Conservation (phyloP, 2,329 filamentous ascomycete species). For the Fusarium ramigenum region DNA sequence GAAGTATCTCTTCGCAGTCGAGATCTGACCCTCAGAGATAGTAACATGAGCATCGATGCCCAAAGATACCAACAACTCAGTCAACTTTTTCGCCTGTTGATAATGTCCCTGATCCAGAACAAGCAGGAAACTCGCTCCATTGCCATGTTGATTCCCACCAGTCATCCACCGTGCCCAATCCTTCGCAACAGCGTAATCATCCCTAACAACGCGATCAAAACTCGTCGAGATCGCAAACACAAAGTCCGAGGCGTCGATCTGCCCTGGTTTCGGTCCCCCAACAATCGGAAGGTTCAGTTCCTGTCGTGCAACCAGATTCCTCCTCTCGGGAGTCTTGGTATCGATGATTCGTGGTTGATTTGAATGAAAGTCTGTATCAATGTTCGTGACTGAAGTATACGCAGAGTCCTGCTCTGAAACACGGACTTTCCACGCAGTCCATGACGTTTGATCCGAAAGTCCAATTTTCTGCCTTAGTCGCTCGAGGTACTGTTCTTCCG, state of each 20-base stretch:
- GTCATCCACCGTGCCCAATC: conserved; percentile 60
- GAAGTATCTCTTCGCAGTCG: conserved; percentile 49
- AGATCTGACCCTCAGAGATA: conserved; percentile 45
- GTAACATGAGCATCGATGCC: conserved; percentile 54
- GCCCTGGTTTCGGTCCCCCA: conserved; percentile 43
- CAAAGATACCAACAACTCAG: conserved; percentile 44
- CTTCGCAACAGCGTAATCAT: conserved; percentile 51
- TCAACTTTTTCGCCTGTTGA: conserved; percentile 46
- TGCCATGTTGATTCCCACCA: conserved; percentile 50
- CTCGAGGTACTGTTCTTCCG: conserved; percentile 48
- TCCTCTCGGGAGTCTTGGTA: conserved; percentile 36
- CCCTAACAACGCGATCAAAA: conserved; percentile 51
- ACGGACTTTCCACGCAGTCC: conserved; percentile 49
- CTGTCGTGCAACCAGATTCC: conserved; percentile 43
- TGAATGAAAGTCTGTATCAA: conserved; percentile 46
- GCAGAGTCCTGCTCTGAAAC: conserved; percentile 43
- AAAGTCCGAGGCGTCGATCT: conserved; percentile 52
- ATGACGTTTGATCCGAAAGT: conserved; percentile 46
- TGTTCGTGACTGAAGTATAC: conserved; percentile 42
- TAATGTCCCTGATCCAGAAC: conserved; percentile 52
- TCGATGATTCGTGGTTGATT: conserved; percentile 43
- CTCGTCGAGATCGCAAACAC: conserved; percentile 57
- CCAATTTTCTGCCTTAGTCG: conserved; percentile 41
- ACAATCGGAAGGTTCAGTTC: conserved; percentile 48
- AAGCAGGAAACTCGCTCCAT: conserved; percentile 56